These are phyloP conservation scores for Penicillium nucicola DNA, from an alignment of 495 filamentous ascomycete species.

Conservation along the genomic window DNA sequence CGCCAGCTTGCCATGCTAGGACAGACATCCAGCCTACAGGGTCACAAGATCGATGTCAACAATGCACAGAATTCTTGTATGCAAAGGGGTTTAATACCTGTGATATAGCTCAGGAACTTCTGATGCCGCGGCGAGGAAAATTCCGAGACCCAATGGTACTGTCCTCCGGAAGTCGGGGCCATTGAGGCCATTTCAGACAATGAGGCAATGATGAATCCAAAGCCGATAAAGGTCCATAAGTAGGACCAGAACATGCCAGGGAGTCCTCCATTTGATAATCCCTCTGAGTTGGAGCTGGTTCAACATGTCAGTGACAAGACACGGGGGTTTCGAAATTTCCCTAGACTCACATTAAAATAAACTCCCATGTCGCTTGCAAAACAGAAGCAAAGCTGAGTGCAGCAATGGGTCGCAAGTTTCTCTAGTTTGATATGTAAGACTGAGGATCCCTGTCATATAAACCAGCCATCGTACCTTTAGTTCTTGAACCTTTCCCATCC, in stretches of 20 bases:
- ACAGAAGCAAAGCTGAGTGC: constrained; percentile 27
- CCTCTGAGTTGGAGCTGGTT: constrained; percentile 13
- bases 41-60: not conserved
- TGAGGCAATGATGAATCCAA: constrained; percentile 29
- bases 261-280: constrained; percentile 16
- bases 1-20: constrained; percentile 39
- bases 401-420: constrained; percentile 22
- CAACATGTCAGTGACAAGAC: not conserved
- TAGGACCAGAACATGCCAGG: constrained; percentile 33
- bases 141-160: constrained; percentile 52
- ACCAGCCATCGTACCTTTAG: constrained; percentile 10
- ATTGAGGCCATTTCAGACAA: constrained; percentile 42
- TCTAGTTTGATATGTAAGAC: constrained; percentile 9
- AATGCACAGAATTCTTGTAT: too few species aligned
- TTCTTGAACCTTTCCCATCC: constrained; percentile 25
- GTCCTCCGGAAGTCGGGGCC: constrained; percentile 33
- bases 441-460: not conserved
- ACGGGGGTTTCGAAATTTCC: not conserved
- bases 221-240: constrained; percentile 32
- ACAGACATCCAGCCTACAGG: constrained; percentile 41
- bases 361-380: constrained; percentile 28
- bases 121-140: constrained; percentile 41
- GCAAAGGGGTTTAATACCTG: constrained; percentile 20
- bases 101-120: constrained; percentile 44
- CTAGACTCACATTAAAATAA: constrained; percentile 19